phyloP scores from a whole-genome alignment of 2,329 filamentous ascomycete genomes.

The Raffaelea arxii region DNA sequence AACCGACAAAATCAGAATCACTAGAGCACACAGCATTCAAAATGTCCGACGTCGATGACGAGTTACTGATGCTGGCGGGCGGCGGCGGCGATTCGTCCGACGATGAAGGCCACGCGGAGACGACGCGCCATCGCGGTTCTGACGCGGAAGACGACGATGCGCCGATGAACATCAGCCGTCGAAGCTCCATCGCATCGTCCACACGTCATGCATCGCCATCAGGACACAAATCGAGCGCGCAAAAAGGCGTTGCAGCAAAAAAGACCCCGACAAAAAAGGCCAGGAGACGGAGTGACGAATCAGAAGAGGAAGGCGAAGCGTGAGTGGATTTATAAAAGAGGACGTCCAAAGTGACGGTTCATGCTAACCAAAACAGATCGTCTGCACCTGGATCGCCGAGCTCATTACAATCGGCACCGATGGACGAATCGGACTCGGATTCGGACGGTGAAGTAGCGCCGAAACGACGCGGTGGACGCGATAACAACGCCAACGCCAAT shows the following conservation, averaged over 20 bases:
- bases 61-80: conserved; percentile 85
- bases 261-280: conserved; percentile 33
- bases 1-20: too few relatives aligned
- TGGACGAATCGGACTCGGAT: conserved; percentile 85
- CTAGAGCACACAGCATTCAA: conserved; percentile 18
- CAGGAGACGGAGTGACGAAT: conserved; percentile 44
- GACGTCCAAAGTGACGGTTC: not conserved
- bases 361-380: conserved; percentile 39
- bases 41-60: conserved; percentile 89
- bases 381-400: conserved; percentile 58
- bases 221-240: conserved; percentile 25
- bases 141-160: conserved; percentile 47
- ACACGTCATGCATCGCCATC: conserved; percentile 31
- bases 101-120: conserved; percentile 52
- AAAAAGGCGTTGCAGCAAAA: conserved; percentile 23
- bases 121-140: too few relatives aligned
- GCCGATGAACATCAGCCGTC: conserved; percentile 43
- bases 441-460: conserved; percentile 44
- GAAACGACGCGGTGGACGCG: conserved; percentile 2
- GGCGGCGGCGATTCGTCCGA: conserved; percentile 60
- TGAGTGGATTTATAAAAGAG: conserved; percentile 36
- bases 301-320: conserved; percentile 73
- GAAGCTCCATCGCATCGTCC: conserved; percentile 38
- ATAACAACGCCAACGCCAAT: not conserved
- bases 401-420: conserved; percentile 73